Evolutionary conservation across 176 grass and related monocot species (phyloP).

Genomic region (Miscanthus lutarioriparius): DNA sequence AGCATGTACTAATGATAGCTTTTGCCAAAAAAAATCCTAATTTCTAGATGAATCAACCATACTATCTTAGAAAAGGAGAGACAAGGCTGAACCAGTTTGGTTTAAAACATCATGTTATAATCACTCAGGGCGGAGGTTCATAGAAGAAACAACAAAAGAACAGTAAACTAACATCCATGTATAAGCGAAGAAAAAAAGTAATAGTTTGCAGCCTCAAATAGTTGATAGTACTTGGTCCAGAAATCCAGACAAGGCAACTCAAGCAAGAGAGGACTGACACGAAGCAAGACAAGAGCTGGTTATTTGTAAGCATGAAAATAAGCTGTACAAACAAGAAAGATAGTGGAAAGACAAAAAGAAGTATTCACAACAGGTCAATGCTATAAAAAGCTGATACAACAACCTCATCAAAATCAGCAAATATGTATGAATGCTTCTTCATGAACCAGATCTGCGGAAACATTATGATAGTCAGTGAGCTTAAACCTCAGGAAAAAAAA

Average conservation of each 20-base stretch:
- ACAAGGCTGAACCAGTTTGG: neutral
- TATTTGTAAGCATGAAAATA: neutral
- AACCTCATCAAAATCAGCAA: constrained; percentile 89
- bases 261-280: constrained; percentile 3
- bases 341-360: neutral
- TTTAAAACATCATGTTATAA: constrained; percentile 1
- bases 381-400: constrained; percentile 13
- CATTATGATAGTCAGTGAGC: constrained; percentile 14
- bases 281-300: neutral
- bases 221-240: neutral
- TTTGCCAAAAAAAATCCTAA: neutral
- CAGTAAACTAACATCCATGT: neutral
- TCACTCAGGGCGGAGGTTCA: neutral
- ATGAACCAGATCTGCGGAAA: constrained; percentile 85
- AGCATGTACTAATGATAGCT: neutral
- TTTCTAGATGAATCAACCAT: neutral
- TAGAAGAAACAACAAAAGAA: neutral
- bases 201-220: neutral
- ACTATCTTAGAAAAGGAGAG: neutral
- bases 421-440: constrained; percentile 80
- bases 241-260: neutral
- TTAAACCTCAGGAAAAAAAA: constrained; percentile 6
- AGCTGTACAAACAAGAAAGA: constrained; percentile 5
- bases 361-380: neutral
- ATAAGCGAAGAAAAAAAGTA: neutral